phyloP scores from a whole-genome alignment of 371 early-diverging fungal genomes.

The Mortierella sp. region DNA sequence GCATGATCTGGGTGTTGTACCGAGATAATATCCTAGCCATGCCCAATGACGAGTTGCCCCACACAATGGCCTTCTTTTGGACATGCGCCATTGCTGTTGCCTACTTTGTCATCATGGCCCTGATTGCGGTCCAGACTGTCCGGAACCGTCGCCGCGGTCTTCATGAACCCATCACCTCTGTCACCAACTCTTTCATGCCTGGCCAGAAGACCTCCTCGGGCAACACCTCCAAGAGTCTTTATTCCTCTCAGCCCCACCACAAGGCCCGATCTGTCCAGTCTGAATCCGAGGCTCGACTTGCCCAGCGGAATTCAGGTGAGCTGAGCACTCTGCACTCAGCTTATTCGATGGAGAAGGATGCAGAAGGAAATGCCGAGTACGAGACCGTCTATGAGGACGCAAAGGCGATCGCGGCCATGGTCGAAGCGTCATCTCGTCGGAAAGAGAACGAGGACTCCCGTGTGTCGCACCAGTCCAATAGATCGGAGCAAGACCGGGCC shows the following conservation, averaged over 20 bases:
- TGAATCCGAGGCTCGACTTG: conserved; percentile 27
- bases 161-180: conserved; percentile 22
- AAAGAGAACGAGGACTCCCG: conserved; percentile 24
- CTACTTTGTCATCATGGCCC: conserved; percentile 36
- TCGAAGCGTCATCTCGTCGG: conserved; percentile 20
- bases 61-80: conserved; percentile 53
- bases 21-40: conserved; percentile 33
- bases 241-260: conserved; percentile 26
- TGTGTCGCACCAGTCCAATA: conserved; percentile 9
- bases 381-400: conserved; percentile 9
- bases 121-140: conserved; percentile 43
- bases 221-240: conserved; percentile 19
- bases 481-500: conserved; percentile 8
- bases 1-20: conserved; percentile 49
- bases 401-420: not conserved
- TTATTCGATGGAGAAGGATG: conserved; percentile 24
- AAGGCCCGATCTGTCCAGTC: conserved; percentile 11
- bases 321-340: conserved; percentile 36
- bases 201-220: conserved; percentile 13
- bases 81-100: conserved; percentile 48
- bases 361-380: conserved; percentile 5
- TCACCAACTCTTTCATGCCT: conserved; percentile 17
- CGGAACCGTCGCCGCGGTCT: conserved; percentile 48
- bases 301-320: conserved; percentile 30
- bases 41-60: conserved; percentile 30